A percentile compares a stretch with the other conserved stretches of the same genome.
Conservation (phyloP, 371 early-diverging fungal species). For the Furculomyces boomerangus region DNA sequence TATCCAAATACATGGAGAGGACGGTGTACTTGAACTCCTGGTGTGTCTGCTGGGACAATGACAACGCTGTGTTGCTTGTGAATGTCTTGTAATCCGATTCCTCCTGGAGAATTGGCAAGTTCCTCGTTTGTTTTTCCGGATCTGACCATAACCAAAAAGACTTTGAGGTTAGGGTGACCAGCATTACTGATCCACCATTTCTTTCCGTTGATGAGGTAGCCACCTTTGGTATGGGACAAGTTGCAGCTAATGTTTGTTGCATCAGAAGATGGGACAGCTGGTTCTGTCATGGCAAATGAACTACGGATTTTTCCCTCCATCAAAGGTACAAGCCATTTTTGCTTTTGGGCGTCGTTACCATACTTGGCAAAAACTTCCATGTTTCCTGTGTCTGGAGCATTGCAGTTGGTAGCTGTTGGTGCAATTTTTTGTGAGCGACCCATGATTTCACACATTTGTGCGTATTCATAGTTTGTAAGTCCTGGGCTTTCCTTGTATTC, state of each 20-base stretch:
- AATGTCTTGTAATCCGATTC: conserved; percentile 12
- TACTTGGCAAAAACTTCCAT: conserved; percentile 97
- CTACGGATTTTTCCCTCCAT: conserved; percentile 82
- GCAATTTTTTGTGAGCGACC: conserved; percentile 34
- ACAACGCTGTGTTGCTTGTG: conserved; percentile 82
- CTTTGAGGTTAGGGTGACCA: conserved; percentile 78
- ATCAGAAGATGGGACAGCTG: conserved; percentile 81
- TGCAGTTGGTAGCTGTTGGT: conserved; percentile 57
- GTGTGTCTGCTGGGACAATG: conserved; percentile 72
- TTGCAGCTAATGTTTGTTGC: conserved; percentile 75
- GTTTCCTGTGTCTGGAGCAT: conserved; percentile 96
- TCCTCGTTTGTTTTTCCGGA: conserved; percentile 34
- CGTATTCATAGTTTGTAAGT: conserved; percentile 86
- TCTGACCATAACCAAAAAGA: conserved; percentile 74
- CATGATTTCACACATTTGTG: conserved; percentile 71
- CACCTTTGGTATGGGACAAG: conserved; percentile 42
- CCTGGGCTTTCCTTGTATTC: conserved; percentile 65
- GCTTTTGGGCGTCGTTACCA: conserved; percentile 70
- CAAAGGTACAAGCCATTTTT: conserved; percentile 65
- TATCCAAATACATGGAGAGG: conserved; percentile 82
- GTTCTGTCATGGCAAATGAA: conserved; percentile 96
- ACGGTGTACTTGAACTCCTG: conserved; percentile 68
- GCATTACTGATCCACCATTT: conserved; percentile 97
- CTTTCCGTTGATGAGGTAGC: conserved; percentile 75
- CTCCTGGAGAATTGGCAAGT: background rate